phyloP scores from a whole-genome alignment of 1,284 basidiomycete species.

The Coniferiporia sulphurascens region DNA sequence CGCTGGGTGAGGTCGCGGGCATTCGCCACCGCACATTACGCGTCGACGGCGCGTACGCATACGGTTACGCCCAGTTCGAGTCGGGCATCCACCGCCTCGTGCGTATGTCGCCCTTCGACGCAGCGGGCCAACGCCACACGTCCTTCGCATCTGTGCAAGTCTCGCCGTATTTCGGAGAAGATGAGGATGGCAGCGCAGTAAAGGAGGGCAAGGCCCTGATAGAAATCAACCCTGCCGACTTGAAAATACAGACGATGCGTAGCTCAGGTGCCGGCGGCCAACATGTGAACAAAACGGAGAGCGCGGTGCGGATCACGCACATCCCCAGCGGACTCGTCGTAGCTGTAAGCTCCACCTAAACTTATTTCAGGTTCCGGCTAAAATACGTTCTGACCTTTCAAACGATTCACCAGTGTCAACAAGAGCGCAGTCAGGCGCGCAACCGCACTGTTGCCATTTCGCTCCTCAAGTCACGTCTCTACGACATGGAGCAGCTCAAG shows the following conservation, averaged over 20 bases:
- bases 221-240: constrained; percentile 49
- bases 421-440: constrained; percentile 55
- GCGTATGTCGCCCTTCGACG: constrained; percentile 53
- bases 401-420: constrained; percentile 36
- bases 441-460: constrained; percentile 47
- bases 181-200: constrained; percentile 22
- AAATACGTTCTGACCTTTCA: too few species aligned
- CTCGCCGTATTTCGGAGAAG: constrained; percentile 37
- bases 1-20: constrained; percentile 27
- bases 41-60: constrained; percentile 42
- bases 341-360: constrained; percentile 39
- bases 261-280: constrained; percentile 56
- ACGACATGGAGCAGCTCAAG: constrained; percentile 29
- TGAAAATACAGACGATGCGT: constrained; percentile 55
- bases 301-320: constrained; percentile 57
- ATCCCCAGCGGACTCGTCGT: constrained; percentile 55
- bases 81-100: constrained; percentile 60
- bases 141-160: constrained; percentile 52
- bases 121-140: constrained; percentile 51
- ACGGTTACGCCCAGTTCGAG: constrained; percentile 46
- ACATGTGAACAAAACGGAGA: constrained; percentile 66
- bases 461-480: constrained; percentile 41
- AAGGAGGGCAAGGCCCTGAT: constrained; percentile 21
- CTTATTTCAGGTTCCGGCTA: too few species aligned
- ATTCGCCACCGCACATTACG: constrained; percentile 46